Conservation (phyloP, 352 stramenopile species). For the Phytopythium mirpurense region DNA sequence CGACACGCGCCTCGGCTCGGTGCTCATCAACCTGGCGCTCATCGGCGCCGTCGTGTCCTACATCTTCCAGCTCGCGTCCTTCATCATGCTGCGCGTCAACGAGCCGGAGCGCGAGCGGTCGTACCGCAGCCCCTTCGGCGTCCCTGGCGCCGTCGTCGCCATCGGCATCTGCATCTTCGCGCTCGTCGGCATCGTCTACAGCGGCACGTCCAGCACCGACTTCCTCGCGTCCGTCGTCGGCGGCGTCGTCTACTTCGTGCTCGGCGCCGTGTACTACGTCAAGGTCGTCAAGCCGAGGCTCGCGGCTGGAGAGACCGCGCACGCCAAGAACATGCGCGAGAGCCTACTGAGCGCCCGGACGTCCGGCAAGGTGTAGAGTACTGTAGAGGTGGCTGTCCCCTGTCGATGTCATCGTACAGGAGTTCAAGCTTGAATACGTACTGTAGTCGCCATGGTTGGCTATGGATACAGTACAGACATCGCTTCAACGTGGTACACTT, state of each 20-base stretch:
- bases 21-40: slow-evolving; percentile 55
- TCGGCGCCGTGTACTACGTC: slow-evolving; percentile 41
- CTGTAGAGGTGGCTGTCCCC: no score
- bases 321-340: slow-evolving; percentile 36
- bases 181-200: slow-evolving; percentile 55
- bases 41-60: slow-evolving; percentile 60
- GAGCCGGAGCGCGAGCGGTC: slow-evolving; percentile 45
- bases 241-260: slow-evolving; percentile 33
- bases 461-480: no score
- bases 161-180: slow-evolving; percentile 41
- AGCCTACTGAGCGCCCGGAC: slow-evolving; percentile 28
- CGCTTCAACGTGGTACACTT: slow-evolving; percentile 2
- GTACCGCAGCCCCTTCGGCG: slow-evolving; percentile 48
- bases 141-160: slow-evolving; percentile 36
- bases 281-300: slow-evolving; percentile 29
- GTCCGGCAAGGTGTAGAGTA: slow-evolving; percentile 20
- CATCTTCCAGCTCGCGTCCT: slow-evolving; percentile 47
- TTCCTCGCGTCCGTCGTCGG: slow-evolving; percentile 48
- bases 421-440: no score
- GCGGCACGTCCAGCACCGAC: slow-evolving; percentile 33
- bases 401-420: no score
- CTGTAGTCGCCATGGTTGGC: no score
- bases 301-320: slow-evolving; percentile 13
- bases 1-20: slow-evolving; percentile 43
- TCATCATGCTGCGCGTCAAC: slow-evolving; percentile 45